Percentiles rank a stretch among this genome's conserved stretches.
phyloP scores from a whole-genome alignment of 768 basidiomycete genomes.

The Podaxis rugospora region DNA sequence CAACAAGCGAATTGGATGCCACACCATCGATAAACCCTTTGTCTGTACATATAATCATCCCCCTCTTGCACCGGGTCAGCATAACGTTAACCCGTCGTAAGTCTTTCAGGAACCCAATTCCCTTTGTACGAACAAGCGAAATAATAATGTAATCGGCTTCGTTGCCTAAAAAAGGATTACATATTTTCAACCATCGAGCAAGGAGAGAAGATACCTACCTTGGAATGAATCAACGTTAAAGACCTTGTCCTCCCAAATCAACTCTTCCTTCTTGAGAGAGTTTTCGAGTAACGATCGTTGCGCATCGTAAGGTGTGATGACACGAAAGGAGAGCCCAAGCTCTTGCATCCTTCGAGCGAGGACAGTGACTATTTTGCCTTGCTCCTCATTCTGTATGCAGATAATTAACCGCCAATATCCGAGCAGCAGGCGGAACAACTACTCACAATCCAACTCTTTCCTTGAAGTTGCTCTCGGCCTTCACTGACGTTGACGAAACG shows the following conservation, averaged over 20 bases:
- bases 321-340: slow-evolving; percentile 39
- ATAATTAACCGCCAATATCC: neutral
- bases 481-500: slow-evolving; percentile 50
- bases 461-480: slow-evolving; percentile 26
- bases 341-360: slow-evolving; percentile 40
- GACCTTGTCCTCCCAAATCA: slow-evolving; percentile 56
- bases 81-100: slow-evolving; percentile 69
- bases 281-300: slow-evolving; percentile 54
- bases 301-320: slow-evolving; percentile 75
- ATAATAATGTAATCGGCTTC: slow-evolving; percentile 46
- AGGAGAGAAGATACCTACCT: slow-evolving; percentile 33
- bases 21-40: slow-evolving; percentile 43
- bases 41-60: slow-evolving; percentile 62
- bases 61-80: slow-evolving; percentile 64
- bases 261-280: slow-evolving; percentile 36
- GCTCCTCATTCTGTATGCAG: slow-evolving; percentile 44
- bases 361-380: slow-evolving; percentile 41
- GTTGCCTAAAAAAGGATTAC: slow-evolving; percentile 44
- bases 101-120: slow-evolving; percentile 53
- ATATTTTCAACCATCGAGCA: neutral
- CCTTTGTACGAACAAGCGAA: slow-evolving; percentile 14
- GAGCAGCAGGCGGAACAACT: slow-evolving; percentile 6
- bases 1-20: slow-evolving; percentile 28
- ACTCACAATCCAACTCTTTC: slow-evolving; percentile 35
- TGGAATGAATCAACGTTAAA: slow-evolving; percentile 82